Evolutionary conservation across 2,329 filamentous ascomycete species (phyloP).

Genomic region (Aureobasidium uvarum): DNA sequence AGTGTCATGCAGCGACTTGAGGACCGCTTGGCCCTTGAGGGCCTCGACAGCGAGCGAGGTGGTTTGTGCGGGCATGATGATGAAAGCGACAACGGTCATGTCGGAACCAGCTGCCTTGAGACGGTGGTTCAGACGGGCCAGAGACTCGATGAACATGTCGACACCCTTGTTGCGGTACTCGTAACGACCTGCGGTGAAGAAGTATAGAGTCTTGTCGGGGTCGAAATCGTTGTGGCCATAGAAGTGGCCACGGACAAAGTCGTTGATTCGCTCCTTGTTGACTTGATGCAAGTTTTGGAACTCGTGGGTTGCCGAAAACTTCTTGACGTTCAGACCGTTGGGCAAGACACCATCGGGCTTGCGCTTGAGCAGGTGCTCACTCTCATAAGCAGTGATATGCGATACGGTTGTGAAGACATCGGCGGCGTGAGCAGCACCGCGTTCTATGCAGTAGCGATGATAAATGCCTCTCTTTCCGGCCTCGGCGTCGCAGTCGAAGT

Average conservation of each 20-base stretch:
- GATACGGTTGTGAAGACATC: slow-evolving; percentile 99
- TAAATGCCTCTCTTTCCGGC: slow-evolving; percentile 98
- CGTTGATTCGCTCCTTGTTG: slow-evolving; percentile 96
- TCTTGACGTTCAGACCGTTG: slow-evolving; percentile 96
- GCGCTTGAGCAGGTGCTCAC: slow-evolving; percentile 88
- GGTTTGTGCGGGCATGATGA: slow-evolving; percentile 98
- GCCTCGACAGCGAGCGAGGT: slow-evolving; percentile 93
- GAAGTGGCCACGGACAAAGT: slow-evolving; percentile 97
- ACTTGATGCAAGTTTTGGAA: slow-evolving; percentile 98
- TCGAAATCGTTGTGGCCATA: slow-evolving; percentile 98
- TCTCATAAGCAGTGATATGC: slow-evolving; percentile 97
- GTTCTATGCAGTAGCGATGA: slow-evolving; percentile 97
- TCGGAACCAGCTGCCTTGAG: slow-evolving; percentile 83
- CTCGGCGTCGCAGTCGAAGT: slow-evolving; percentile 94
- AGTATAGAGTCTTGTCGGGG: slow-evolving; percentile 92
- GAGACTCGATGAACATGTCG: slow-evolving; percentile 98
- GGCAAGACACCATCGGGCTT: slow-evolving; percentile 96
- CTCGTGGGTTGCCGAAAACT: slow-evolving; percentile 97
- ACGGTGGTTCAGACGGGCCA: slow-evolving; percentile 90
- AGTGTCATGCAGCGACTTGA: slow-evolving; percentile 92
- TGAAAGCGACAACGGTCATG: slow-evolving; percentile 92
- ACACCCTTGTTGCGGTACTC: slow-evolving; percentile 99
- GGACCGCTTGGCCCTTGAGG: slow-evolving; percentile 92
- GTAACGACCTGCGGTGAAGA: slow-evolving; percentile 96
- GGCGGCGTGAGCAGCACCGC: slow-evolving; percentile 82